Evolutionary conservation across 2,329 filamentous ascomycete species (phyloP).

Genomic region (Epichloe coenophiala): DNA sequence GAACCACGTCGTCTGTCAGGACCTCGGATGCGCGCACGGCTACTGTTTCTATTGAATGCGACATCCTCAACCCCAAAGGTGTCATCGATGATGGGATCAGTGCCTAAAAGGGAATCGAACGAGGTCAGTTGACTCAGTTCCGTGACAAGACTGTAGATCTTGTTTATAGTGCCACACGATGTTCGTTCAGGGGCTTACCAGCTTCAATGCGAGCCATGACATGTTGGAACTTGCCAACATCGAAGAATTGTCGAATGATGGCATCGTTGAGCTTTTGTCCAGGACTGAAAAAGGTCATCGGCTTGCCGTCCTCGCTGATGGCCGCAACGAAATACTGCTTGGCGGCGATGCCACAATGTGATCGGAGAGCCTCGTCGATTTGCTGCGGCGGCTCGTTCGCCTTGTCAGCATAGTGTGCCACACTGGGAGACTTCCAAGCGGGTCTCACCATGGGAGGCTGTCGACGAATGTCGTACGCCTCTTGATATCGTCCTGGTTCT

Average conservation of each 20-base stretch:
- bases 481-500: slow-evolving; percentile 22
- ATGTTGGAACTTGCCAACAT: slow-evolving; percentile 27
- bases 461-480: slow-evolving; percentile 21
- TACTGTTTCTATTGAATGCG: slow-evolving; percentile 12
- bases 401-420: slow-evolving; percentile 2
- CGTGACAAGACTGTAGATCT: background rate
- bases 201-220: slow-evolving; percentile 24
- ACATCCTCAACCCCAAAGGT: slow-evolving; percentile 14
- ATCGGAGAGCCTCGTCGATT: slow-evolving; percentile 37
- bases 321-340: slow-evolving; percentile 39
- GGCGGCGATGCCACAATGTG: slow-evolving; percentile 37
- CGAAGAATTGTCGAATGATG: slow-evolving; percentile 32
- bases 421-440: background rate
- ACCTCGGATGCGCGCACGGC: slow-evolving; percentile 14
- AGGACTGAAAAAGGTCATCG: slow-evolving; percentile 32
- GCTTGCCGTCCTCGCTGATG: slow-evolving; percentile 32
- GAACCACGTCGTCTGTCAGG: slow-evolving; percentile 20
- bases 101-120: slow-evolving; percentile 11
- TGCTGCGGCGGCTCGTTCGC: slow-evolving; percentile 20
- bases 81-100: slow-evolving; percentile 21
- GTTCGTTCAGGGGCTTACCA: slow-evolving; percentile 18
- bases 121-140: background rate
- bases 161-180: background rate
- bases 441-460: slow-evolving; percentile 25
- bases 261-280: slow-evolving; percentile 23